These are phyloP conservation scores for Arthrinium phaeospermum DNA, from an alignment of 2,329 filamentous ascomycete genomes.

Conservation along the genomic window DNA sequence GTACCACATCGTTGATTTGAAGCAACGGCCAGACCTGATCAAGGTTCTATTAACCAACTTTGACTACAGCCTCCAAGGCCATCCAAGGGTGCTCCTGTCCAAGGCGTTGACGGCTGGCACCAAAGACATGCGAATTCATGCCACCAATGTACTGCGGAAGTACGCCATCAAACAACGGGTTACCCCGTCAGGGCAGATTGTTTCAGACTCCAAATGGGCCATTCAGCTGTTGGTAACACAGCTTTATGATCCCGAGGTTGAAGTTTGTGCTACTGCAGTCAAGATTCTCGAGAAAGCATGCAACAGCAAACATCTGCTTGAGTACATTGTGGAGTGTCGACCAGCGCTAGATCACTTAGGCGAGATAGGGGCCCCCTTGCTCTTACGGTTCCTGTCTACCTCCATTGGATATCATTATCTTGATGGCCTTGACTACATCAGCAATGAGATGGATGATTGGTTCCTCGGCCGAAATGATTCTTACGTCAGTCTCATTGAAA, in stretches of 20 bases:
- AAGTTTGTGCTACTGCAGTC: slow-evolving; percentile 94
- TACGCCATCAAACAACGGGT: slow-evolving; percentile 70
- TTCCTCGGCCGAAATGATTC: slow-evolving; percentile 95
- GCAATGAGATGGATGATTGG: slow-evolving; percentile 99
- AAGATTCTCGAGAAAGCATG: slow-evolving; percentile 98
- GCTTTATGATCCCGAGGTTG: slow-evolving; percentile 94
- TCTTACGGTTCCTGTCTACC: slow-evolving; percentile 91
- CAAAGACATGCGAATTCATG: slow-evolving; percentile 89
- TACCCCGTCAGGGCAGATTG: slow-evolving; percentile 44
- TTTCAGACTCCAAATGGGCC: slow-evolving; percentile 87
- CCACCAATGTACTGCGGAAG: slow-evolving; percentile 84
- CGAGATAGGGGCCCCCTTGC: slow-evolving; percentile 91
- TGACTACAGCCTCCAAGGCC: slow-evolving; percentile 87
- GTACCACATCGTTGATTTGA: slow-evolving; percentile 95
- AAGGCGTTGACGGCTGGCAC: slow-evolving; percentile 92
- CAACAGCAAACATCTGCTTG: slow-evolving; percentile 86
- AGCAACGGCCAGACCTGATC: slow-evolving; percentile 89
- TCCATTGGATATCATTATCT: slow-evolving; percentile 98
- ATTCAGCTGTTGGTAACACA: slow-evolving; percentile 97
- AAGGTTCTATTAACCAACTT: slow-evolving; percentile 88
- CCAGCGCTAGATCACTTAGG: slow-evolving; percentile 94
- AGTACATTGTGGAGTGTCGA: slow-evolving; percentile 95
- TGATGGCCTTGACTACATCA: slow-evolving; percentile 96
- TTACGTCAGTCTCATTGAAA: slow-evolving; percentile 94
- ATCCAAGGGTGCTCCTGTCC: slow-evolving; percentile 89